A percentile compares a stretch with the other conserved stretches of the same genome.
These are phyloP conservation scores for Dictyostelium capitatum DNA, from an alignment of 78 protist species.

Conservation along the genomic window DNA sequence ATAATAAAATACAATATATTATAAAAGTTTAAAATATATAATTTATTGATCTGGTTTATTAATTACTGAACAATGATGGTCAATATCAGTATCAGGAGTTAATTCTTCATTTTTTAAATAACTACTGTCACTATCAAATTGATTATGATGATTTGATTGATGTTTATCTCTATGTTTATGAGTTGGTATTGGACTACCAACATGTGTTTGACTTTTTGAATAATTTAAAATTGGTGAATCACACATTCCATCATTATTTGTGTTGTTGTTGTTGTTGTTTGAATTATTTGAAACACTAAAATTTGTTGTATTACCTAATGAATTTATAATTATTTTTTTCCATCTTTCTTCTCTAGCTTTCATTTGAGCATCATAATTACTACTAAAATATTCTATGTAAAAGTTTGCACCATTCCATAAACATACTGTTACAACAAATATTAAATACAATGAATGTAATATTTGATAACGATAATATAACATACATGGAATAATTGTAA, in stretches of 20 bases:
- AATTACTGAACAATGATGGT: not conserved
- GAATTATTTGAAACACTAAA: not conserved
- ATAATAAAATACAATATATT: no score
- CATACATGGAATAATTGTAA: slow-evolving; percentile 52
- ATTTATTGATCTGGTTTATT: no score
- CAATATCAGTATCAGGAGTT: not conserved
- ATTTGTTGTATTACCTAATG: slow-evolving; percentile 28
- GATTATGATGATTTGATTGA: not conserved
- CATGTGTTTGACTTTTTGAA: not conserved
- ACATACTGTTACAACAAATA: not conserved
- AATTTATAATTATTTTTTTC: slow-evolving; percentile 54
- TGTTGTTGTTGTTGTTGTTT: not conserved
- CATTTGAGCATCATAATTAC: slow-evolving; percentile 51
- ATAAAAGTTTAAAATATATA: no score
- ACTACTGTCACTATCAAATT: slow-evolving; percentile 11
- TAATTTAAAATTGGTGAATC: not conserved
- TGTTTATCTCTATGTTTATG: not conserved
- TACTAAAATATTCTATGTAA: slow-evolving; percentile 47
- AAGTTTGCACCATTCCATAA: slow-evolving; percentile 81
- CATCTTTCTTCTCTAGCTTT: slow-evolving; percentile 72
- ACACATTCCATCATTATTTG: not conserved
- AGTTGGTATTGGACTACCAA: not conserved
- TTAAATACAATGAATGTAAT: slow-evolving; percentile 13
- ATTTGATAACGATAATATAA: slow-evolving; percentile 21
- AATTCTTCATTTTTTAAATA: not conserved